These are phyloP conservation scores for Encephalitozoon intestinalis DNA, from an alignment of 371 early-diverging fungal genomes.

Conservation along the genomic window DNA sequence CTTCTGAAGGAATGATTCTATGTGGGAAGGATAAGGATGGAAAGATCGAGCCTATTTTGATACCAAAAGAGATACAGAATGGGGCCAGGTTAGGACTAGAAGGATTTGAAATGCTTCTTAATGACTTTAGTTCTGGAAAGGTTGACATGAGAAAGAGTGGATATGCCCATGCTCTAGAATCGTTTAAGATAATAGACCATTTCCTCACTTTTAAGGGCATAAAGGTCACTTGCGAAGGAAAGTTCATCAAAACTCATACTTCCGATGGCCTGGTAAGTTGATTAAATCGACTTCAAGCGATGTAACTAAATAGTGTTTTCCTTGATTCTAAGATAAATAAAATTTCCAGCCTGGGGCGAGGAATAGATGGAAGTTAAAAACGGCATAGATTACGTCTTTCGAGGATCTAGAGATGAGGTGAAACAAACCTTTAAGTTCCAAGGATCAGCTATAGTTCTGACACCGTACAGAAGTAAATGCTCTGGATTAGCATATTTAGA, in stretches of 20 bases:
- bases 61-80: slow-evolving; percentile 50
- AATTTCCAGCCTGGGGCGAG: background rate
- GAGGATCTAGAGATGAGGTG: background rate
- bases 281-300: background rate
- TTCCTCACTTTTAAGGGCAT: slow-evolving; percentile 10
- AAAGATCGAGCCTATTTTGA: slow-evolving; percentile 59
- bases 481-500: background rate
- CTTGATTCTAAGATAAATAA: background rate
- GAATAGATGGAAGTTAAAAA: background rate
- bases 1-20: slow-evolving; percentile 61
- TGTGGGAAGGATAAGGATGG: slow-evolving; percentile 51
- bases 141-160: slow-evolving; percentile 37
- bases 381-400: background rate
- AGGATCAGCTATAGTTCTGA: background rate
- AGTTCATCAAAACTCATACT: background rate
- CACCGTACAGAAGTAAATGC: slow-evolving; percentile 16
- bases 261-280: slow-evolving; percentile 16
- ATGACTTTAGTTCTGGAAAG: background rate
- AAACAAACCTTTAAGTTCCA: background rate
- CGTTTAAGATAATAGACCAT: slow-evolving; percentile 1
- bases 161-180: slow-evolving; percentile 22
- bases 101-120: background rate
- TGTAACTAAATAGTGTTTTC: background rate
- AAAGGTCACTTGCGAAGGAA: background rate
- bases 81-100: slow-evolving; percentile 64